These are phyloP conservation scores for Exophiala sp. DNA, from an alignment of 2,329 filamentous ascomycete species.

Conservation along the genomic window DNA sequence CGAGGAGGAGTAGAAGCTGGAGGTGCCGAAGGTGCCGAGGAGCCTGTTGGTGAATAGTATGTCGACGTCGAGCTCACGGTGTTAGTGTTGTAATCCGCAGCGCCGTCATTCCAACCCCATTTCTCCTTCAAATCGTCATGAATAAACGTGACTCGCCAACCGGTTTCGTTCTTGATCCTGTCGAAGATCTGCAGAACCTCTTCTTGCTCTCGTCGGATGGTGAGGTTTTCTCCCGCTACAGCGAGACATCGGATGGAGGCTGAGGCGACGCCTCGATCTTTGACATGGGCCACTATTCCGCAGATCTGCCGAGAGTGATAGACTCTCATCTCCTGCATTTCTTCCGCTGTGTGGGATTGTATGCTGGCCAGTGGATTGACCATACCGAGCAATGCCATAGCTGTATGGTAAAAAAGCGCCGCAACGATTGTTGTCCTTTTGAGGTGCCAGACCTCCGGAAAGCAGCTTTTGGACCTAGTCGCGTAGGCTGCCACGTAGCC, in stretches of 20 bases:
- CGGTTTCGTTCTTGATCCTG: constrained; percentile 67
- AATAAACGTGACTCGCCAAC: constrained; percentile 70
- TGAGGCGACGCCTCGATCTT: constrained; percentile 70
- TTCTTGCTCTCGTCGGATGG: constrained; percentile 64
- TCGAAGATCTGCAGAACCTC: constrained; percentile 74
- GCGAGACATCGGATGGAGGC: constrained; percentile 74
- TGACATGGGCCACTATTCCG: constrained; percentile 79
- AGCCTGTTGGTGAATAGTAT: constrained; percentile 26
- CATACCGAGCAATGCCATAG: constrained; percentile 72
- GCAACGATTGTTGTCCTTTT: constrained; percentile 76
- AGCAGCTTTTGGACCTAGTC: constrained; percentile 63
- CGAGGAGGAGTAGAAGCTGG: constrained; percentile 29
- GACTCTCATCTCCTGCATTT: constrained; percentile 64
- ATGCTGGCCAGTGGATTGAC: constrained; percentile 60
- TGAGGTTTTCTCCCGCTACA: constrained; percentile 68
- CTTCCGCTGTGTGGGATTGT: constrained; percentile 51
- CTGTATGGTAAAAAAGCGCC: constrained; percentile 81
- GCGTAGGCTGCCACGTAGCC: constrained; percentile 66
- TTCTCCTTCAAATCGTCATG: constrained; percentile 64
- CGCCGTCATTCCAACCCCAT: constrained; percentile 64
- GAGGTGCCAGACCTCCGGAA: constrained; percentile 86
- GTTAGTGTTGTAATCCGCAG: constrained; percentile 36
- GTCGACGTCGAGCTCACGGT: constrained; percentile 31
- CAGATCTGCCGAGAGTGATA: constrained; percentile 79
- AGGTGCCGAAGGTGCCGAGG: constrained; percentile 8